phyloP scores from a whole-genome alignment of 345 rosid genomes.

The Bretschneidera sinensis region DNA sequence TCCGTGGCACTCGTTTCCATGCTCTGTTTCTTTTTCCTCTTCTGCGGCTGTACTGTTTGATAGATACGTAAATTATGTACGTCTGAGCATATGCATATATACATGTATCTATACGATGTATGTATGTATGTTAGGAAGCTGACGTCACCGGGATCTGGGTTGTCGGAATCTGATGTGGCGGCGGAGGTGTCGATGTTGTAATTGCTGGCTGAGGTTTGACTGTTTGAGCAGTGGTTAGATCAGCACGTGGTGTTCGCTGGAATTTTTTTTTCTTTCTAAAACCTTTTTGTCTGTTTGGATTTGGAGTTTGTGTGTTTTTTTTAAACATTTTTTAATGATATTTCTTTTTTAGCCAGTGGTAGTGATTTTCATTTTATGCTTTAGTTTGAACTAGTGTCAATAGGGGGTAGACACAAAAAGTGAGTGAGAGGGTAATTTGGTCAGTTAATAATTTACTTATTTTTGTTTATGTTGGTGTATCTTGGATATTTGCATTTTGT shows the following conservation, averaged over 20 bases:
- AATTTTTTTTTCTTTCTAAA: too few species aligned
- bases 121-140: neutral
- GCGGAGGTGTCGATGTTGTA: neutral
- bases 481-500: too few species aligned
- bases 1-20: conserved; percentile 86
- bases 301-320: too few species aligned
- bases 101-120: neutral
- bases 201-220: neutral
- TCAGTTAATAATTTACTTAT: too few species aligned
- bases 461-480: too few species aligned
- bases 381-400: too few species aligned
- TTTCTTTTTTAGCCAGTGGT: too few species aligned
- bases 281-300: too few species aligned
- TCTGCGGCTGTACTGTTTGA: conserved; percentile 79
- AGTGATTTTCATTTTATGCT: too few species aligned
- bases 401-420: too few species aligned
- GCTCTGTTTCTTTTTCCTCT: conserved; percentile 83
- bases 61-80: neutral
- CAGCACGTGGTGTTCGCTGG: neutral
- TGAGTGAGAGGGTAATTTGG: too few species aligned
- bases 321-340: too few species aligned
- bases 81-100: neutral
- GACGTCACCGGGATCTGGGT: neutral
- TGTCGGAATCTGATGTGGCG: neutral
- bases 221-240: neutral